These are phyloP conservation scores for Raffaelea ambrosiae DNA, from an alignment of 2,329 filamentous ascomycete species.

Conservation along the genomic window DNA sequence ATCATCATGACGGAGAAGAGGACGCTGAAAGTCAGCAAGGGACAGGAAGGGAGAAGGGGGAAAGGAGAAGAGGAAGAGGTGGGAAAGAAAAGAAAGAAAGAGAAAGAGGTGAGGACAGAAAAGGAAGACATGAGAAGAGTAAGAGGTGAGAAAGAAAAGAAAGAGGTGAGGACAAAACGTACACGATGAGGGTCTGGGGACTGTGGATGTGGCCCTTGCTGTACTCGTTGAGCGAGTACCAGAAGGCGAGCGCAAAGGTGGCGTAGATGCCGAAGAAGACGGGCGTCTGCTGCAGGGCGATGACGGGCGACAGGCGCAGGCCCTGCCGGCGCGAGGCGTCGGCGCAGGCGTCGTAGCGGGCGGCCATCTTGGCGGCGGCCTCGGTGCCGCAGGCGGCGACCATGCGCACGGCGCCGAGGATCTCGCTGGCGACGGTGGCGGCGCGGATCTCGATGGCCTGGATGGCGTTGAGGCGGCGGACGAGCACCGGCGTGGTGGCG, in stretches of 20 bases:
- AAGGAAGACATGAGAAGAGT: too few species aligned
- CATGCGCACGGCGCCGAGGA: conserved; percentile 50
- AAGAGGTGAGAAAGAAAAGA: background rate
- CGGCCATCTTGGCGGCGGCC: conserved; percentile 37
- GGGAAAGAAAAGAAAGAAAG: too few species aligned
- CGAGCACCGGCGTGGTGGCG: conserved; percentile 43
- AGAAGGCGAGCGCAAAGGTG: conserved; percentile 49
- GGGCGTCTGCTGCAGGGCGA: conserved; percentile 21
- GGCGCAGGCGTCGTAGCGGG: conserved; percentile 45
- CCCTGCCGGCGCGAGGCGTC: conserved; percentile 34
- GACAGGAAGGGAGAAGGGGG: too few species aligned
- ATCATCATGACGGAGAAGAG: conserved; percentile 51
- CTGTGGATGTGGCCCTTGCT: conserved; percentile 35
- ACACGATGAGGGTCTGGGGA: conserved; percentile 40
- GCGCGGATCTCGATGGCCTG: conserved; percentile 45
- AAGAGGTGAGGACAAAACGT: background rate
- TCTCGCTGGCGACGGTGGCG: conserved; percentile 50
- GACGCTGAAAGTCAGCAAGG: conserved; percentile 18
- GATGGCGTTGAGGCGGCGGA: conserved; percentile 39
- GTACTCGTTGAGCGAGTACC: conserved; percentile 49
- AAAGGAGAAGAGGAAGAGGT: too few species aligned
- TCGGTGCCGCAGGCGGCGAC: conserved; percentile 55
- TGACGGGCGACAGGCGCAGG: conserved; percentile 17
- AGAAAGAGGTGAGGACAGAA: too few species aligned
- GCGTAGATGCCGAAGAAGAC: conserved; percentile 22